Evolutionary conservation across 2,329 filamentous ascomycete genomes (phyloP).

Genomic region (Ambrosiella cleistominuta): DNA sequence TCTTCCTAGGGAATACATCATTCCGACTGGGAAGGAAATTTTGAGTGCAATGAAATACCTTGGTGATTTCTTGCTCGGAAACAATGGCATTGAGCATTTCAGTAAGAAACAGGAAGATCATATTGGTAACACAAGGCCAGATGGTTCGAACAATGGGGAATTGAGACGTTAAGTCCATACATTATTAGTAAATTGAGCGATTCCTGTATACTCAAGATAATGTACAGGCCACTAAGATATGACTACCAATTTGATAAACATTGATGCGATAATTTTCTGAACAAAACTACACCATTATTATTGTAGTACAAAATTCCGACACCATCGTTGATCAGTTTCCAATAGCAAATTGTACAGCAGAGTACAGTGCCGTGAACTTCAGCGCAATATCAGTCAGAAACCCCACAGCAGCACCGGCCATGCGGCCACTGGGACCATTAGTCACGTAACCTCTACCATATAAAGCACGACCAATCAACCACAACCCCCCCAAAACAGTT

Average conservation of each 20-base stretch:
- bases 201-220: not conserved
- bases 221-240: not conserved
- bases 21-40: conserved; percentile 77
- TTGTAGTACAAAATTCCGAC: not conserved
- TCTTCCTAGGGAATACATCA: conserved; percentile 67
- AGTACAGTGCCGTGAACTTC: conserved; percentile 28
- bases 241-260: not conserved
- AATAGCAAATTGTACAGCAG: conserved; percentile 23
- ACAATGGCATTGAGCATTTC: conserved; percentile 44
- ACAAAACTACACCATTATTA: not conserved
- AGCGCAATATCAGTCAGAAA: conserved; percentile 23
- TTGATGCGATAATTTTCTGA: not conserved
- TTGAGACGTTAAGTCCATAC: not conserved
- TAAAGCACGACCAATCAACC: conserved; percentile 32
- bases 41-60: conserved; percentile 71
- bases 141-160: not conserved
- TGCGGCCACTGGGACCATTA: conserved; percentile 28
- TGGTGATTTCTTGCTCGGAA: conserved; percentile 58
- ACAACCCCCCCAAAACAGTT: conserved; percentile 32
- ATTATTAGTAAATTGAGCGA: not conserved
- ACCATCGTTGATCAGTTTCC: conserved; percentile 17
- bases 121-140: conserved; percentile 14
- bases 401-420: conserved; percentile 22
- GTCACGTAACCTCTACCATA: conserved; percentile 39
- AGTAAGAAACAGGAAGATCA: conserved; percentile 11